Percentiles rank a stretch among this genome's conserved stretches.
Evolutionary conservation across 768 basidiomycete species (phyloP).

Genomic region (Auriculariales sp.): DNA sequence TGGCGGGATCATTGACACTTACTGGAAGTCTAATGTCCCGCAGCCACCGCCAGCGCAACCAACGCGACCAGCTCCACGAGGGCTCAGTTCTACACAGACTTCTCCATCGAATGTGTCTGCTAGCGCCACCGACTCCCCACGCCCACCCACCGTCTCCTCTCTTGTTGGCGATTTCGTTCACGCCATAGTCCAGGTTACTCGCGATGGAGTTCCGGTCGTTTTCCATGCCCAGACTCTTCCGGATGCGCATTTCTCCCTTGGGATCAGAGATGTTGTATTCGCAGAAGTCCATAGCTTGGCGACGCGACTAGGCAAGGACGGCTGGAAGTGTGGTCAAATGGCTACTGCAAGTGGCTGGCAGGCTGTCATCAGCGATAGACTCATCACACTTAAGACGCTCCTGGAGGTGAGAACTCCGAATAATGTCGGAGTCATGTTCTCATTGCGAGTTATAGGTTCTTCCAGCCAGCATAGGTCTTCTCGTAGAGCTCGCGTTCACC

Average conservation of each 20-base stretch:
- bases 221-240: conserved; percentile 69
- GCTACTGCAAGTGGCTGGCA: conserved; percentile 21
- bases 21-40: conserved; percentile 83
- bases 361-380: conserved; percentile 11
- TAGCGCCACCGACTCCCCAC: conserved; percentile 30
- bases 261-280: conserved; percentile 72
- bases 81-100: conserved; percentile 41
- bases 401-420: conserved; percentile 40
- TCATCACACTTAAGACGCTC: conserved; percentile 64
- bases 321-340: conserved; percentile 7
- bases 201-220: conserved; percentile 80
- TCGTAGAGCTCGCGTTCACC: conserved; percentile 73
- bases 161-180: conserved; percentile 81
- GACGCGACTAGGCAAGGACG: conserved; percentile 28
- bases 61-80: conserved; percentile 16
- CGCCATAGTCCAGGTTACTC: conserved; percentile 79
- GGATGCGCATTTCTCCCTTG: conserved; percentile 49
- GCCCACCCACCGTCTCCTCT: conserved; percentile 68
- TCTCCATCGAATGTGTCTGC: conserved; percentile 56
- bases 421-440: background rate
- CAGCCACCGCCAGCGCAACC: conserved; percentile 24
- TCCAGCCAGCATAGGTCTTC: conserved; percentile 51
- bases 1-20: conserved; percentile 90
- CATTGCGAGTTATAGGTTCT: conserved; percentile 27
- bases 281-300: conserved; percentile 67